Conservation (phyloP, 768 basidiomycete genomes). For the Suillus subluteus region DNA sequence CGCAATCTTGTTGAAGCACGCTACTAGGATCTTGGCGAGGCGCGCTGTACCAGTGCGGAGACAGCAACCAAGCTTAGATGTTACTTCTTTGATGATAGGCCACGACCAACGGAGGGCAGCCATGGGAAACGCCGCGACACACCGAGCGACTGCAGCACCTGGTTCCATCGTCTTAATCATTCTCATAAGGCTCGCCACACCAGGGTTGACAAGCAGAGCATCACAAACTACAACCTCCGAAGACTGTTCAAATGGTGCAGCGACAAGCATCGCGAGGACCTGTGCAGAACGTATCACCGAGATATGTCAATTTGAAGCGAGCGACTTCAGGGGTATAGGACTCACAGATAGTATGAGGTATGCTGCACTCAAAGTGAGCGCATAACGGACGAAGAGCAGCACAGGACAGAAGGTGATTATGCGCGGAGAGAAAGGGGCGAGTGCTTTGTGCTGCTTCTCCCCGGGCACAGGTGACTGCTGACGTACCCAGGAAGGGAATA, state of each 20-base stretch:
- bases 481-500: conserved; percentile 1
- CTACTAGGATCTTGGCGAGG: neutral
- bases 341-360: conserved; percentile 6
- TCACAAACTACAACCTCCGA: neutral
- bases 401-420: conserved; percentile 7
- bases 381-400: neutral
- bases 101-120: neutral
- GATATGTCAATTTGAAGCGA: neutral
- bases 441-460: neutral
- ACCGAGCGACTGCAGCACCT: neutral
- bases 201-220: neutral
- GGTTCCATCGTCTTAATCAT: neutral
- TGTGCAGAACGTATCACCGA: neutral
- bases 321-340: neutral
- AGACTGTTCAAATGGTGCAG: neutral
- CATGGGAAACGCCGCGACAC: neutral
- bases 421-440: conserved; percentile 1
- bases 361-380: conserved; percentile 1
- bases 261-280: neutral
- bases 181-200: neutral
- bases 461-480: neutral
- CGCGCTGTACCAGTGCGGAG: neutral
- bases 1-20: neutral
- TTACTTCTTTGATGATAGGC: neutral
- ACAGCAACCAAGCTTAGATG: neutral